Evolutionary conservation across 768 basidiomycete species (phyloP), one percentile per base, ranked within the genome.

Genomic region (Rhodotorula taiwanensis): DNA sequence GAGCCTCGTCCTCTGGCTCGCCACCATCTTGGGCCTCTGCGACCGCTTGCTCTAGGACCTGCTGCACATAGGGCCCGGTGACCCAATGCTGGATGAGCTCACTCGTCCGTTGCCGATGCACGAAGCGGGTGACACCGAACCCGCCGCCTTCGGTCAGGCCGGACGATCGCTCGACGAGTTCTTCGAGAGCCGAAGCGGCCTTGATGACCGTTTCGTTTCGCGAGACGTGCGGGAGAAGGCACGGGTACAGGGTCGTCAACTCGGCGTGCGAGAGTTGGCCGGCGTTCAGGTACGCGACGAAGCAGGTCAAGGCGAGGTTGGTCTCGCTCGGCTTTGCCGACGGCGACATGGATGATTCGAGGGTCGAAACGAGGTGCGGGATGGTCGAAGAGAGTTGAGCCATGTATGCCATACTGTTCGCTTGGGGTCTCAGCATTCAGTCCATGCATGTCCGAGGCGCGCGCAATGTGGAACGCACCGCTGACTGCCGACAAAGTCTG

Each of bases 321-420:
- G 65, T 9, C 25, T 72, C 68, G 42, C 28, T 11, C 2, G 58
- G 39, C 1, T 60, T 33, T 18, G 53, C 20, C 14, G 61, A 33
- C 7, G 45, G n/a, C 14, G 56, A 9, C 25, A 70, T 54, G 3
- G 66, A 62, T 5, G 57, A 39, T 11, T 58, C 33, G 28, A 71
- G 66, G 28, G 62, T 71, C 25, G 62, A 36, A 28, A 70, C 58
- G 44, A 73, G 61, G 34, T 58, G 58, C 9, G 70, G 61, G 14
- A 55, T 67, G 5, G 70, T 70, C 2, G 67, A 65, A 6, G 58
- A 59, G 13, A 73, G 51, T 8, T 58, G 63, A 11, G 47, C 30
- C 59, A 71, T 64, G 60, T 71, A 73, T 9, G 58, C 43, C 42
- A 64, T 56, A n/a, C 71, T 72, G 62, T 18, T 18, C n/a, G n/a